Evolutionary conservation across 306 rosid species (phyloP).

Genomic region (Lablab purpureus): DNA sequence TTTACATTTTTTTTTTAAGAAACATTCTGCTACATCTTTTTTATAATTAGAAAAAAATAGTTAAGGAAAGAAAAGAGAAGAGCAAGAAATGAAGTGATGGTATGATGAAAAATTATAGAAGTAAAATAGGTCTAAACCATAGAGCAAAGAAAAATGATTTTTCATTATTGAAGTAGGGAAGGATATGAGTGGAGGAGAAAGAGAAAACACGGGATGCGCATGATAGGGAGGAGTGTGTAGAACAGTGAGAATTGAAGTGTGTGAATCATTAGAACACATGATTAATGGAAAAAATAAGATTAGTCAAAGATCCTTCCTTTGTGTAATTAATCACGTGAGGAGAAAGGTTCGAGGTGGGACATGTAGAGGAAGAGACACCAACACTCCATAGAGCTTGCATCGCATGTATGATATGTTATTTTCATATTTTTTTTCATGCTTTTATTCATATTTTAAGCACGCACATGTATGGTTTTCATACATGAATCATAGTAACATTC

Average conservation of each 20-base stretch:
- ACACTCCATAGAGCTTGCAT: not conserved
- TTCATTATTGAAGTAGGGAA: not conserved
- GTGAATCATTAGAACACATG: slow-evolving; percentile 11
- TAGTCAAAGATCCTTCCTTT: slow-evolving; percentile 54
- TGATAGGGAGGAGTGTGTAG: not conserved
- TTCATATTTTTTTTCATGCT: not conserved
- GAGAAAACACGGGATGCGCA: slow-evolving; percentile 1
- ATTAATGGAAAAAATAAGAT: slow-evolving; percentile 45
- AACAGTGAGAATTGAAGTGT: not conserved
- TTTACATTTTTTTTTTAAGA: too few relatives aligned
- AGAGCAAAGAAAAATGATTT: not conserved
- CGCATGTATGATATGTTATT: not conserved
- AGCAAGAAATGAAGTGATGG: too few relatives aligned
- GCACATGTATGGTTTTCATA: too few relatives aligned
- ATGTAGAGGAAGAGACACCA: not conserved
- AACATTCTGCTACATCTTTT: too few relatives aligned
- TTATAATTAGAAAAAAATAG: too few relatives aligned
- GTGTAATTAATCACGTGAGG: slow-evolving; percentile 35
- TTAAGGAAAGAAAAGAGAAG: too few relatives aligned
- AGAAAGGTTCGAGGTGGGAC: slow-evolving; percentile 40
- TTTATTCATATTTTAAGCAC: not conserved
- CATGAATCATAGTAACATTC: too few relatives aligned
- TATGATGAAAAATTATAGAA: too few relatives aligned
- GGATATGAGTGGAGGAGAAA: not conserved
- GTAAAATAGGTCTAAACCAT: not conserved